A percentile compares a stretch with the other conserved stretches of the same genome.
These are phyloP conservation scores for Curvularia eragrostidis DNA, from an alignment of 2,329 filamentous ascomycete species.

Conservation along the genomic window DNA sequence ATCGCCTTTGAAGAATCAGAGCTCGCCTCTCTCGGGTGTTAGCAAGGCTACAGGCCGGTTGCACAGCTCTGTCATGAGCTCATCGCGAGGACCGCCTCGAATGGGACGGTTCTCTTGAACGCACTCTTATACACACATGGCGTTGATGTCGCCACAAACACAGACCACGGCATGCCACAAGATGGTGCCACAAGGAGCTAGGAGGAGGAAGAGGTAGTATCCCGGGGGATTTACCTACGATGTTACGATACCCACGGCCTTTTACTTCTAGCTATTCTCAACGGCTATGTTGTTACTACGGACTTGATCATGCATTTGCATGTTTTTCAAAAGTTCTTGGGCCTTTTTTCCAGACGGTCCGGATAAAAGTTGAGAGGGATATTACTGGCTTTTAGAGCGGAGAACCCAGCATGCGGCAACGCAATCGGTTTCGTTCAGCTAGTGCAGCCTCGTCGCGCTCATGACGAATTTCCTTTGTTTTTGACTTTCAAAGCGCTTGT, in stretches of 20 bases:
- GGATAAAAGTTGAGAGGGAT: slow-evolving; percentile 30
- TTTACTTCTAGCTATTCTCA: slow-evolving; percentile 30
- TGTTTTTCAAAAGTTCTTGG: slow-evolving; percentile 35
- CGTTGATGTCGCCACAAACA: slow-evolving; percentile 10
- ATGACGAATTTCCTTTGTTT: slow-evolving; percentile 16
- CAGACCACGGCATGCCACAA: slow-evolving; percentile 3
- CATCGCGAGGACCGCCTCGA: slow-evolving; percentile 36
- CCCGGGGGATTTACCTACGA: slow-evolving; percentile 32
- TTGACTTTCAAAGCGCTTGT: slow-evolving; percentile 13
- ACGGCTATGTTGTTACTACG: slow-evolving; percentile 35
- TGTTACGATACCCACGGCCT: slow-evolving; percentile 48
- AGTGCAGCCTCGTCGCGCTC: slow-evolving; percentile 9
- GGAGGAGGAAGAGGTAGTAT: slow-evolving; percentile 23
- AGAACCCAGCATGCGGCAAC: slow-evolving; percentile 15
- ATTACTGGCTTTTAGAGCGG: slow-evolving; percentile 7
- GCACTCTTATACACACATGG: slow-evolving; percentile 9
- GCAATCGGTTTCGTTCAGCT: slow-evolving; percentile 12
- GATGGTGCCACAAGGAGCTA: slow-evolving; percentile 21
- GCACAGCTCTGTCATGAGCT: slow-evolving; percentile 38
- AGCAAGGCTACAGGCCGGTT: slow-evolving; percentile 37
- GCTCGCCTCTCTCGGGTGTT: slow-evolving; percentile 41
- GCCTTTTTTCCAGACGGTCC: slow-evolving; percentile 22
- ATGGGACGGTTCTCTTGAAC: slow-evolving; percentile 47
- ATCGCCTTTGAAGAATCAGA: slow-evolving; percentile 32
- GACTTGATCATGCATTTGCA: slow-evolving; percentile 37